These are phyloP conservation scores for Xylaria longipes DNA, from an alignment of 495 filamentous ascomycete genomes.

Conservation along the genomic window DNA sequence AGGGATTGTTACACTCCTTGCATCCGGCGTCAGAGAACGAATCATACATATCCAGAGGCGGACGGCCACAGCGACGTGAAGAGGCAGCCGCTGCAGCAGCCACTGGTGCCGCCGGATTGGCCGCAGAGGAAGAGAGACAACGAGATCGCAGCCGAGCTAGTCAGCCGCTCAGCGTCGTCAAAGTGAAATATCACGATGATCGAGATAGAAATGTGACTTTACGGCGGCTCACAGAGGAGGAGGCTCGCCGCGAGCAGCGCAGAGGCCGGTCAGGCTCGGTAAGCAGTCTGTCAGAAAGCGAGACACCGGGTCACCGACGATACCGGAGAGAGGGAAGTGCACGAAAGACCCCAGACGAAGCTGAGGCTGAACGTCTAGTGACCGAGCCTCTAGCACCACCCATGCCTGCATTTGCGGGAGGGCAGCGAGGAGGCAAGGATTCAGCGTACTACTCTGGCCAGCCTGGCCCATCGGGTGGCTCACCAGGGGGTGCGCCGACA, in stretches of 20 bases:
- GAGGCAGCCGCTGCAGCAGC: conserved; percentile 39
- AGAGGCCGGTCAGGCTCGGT: conserved; percentile 51
- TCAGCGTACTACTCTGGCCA: conserved; percentile 61
- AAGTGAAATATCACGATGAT: conserved; percentile 81
- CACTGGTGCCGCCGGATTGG: conserved; percentile 47
- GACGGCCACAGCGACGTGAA: conserved; percentile 55
- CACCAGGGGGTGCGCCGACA: conserved; percentile 40
- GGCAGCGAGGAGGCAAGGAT: conserved; percentile 55
- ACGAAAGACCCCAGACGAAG: conserved; percentile 46
- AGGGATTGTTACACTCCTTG: conserved; percentile 63
- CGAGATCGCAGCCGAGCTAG: conserved; percentile 51
- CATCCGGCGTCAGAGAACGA: conserved; percentile 68
- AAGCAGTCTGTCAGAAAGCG: conserved; percentile 54
- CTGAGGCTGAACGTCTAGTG: conserved; percentile 48
- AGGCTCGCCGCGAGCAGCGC: conserved; percentile 59
- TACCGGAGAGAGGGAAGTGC: conserved; percentile 54
- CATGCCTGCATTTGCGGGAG: conserved; percentile 52
- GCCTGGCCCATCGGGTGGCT: conserved; percentile 47
- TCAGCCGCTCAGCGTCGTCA: conserved; percentile 77
- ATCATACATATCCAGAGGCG: conserved; percentile 58
- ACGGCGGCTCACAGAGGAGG: conserved; percentile 78
- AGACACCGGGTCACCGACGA: conserved; percentile 48
- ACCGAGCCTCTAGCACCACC: conserved; percentile 51
- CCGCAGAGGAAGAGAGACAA: conserved; percentile 41
- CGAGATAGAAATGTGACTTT: conserved; percentile 78